phyloP scores from a whole-genome alignment of 306 rosid species.

The Elaeagnus macrophylla region DNA sequence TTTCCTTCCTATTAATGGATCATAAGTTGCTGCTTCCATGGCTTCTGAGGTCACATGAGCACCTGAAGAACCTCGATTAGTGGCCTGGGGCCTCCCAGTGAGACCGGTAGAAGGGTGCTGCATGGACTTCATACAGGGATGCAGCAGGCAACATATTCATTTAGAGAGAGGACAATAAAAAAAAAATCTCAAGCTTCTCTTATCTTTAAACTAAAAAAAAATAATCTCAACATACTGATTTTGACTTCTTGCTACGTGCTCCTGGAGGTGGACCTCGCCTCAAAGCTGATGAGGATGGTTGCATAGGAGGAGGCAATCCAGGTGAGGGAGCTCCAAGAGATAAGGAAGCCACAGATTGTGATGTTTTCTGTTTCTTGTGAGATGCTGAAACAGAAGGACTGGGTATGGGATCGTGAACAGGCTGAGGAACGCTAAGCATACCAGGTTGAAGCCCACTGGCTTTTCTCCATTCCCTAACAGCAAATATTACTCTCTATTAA shows the following conservation, averaged over 20 bases:
- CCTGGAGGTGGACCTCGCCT: constrained; percentile 54
- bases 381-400: constrained; percentile 83
- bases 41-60: constrained; percentile 28
- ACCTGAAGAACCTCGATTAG: constrained; percentile 32
- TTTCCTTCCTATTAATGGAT: constrained; percentile 38
- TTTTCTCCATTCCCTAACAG: constrained; percentile 87
- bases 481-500: constrained; percentile 12
- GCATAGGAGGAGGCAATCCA: constrained; percentile 36
- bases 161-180: constrained; percentile 1
- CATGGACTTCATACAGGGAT: constrained; percentile 26
- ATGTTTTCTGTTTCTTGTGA: constrained; percentile 76
- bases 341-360: constrained; percentile 57
- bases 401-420: constrained; percentile 63
- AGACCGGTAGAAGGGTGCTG: constrained; percentile 33
- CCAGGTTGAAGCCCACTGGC: constrained; percentile 57
- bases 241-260: constrained; percentile 49
- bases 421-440: constrained; percentile 55
- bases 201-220: constrained; percentile 4
- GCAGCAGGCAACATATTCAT: constrained; percentile 17
- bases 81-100: constrained; percentile 28
- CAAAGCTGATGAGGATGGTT: constrained; percentile 47
- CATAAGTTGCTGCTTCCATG: constrained; percentile 23
- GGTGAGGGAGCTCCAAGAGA: constrained; percentile 49
- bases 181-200: background rate
- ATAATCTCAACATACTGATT: constrained; percentile 36